Evolutionary conservation across 371 early-diverging fungal genomes (phyloP), one percentile per base, ranked within the genome.

Genomic region (Apophysomyces variabilis): DNA sequence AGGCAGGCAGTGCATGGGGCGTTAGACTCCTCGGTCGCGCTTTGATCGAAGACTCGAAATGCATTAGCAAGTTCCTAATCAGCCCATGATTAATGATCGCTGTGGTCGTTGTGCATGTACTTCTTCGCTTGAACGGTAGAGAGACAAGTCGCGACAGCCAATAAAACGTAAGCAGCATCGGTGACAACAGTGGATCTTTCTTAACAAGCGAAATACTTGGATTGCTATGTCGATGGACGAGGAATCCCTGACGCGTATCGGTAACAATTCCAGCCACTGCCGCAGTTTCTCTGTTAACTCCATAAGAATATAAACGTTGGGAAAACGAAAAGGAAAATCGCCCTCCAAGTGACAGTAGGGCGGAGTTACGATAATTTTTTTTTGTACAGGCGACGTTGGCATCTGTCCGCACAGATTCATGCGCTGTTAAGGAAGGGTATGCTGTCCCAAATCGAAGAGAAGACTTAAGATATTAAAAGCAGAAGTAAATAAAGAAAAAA

Each of bases 1-100:
- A 85, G 68, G 67, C 87, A 87, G 1, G 80, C 80, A 4, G 76
- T 62, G 59, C 87, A 87, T 1, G 75, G 58, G 0, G 38, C 21
- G 12, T 62, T 64, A 9, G 60, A 39, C 18, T n/a, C 50, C 8
- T 11, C 46, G 36, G 11, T 36, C 38, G 14, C 13, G 14, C 50
- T 41, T n/a, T 57, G 35, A 7, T 60, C 47, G 1, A 72, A 32
- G 9, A 47, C 36, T 18, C 44, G 39, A 38, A 74, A 70, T 1
- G 63, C 62, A 5, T 16, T 38, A 18, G 41, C 43, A 3, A 79
- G 58, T 37, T 72, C 70, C 76, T 79, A 47, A 4, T 45, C 36
- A 7, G 16, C 21, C 7, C 13, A 43, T 43, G 26, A n/a, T 47
- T 41, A 47, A 21, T 8, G 21, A 12, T 12, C 39, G 41, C 18